These are phyloP conservation scores for Cryptosporidium sp. DNA, from an alignment of 169 alveolate genomes.

Conservation along the genomic window DNA sequence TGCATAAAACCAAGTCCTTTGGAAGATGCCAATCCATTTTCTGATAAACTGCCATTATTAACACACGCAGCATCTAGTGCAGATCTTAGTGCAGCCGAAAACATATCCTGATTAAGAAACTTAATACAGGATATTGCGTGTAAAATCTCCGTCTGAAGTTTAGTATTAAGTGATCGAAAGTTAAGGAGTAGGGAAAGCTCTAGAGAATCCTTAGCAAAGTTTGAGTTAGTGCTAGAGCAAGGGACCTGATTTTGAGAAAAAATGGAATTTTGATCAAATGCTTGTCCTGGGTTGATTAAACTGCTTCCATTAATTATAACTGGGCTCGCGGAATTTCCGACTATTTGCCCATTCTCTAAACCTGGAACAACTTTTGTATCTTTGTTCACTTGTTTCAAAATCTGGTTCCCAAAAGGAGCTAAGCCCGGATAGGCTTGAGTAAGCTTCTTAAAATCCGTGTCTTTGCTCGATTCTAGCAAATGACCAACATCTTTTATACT, in stretches of 20 bases:
- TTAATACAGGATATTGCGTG: conserved; percentile 39
- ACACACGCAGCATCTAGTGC: conserved; percentile 18
- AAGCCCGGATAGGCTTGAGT: background rate
- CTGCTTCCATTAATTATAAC: background rate
- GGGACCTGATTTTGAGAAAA: conserved; percentile 1
- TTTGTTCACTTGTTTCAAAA: conserved; percentile 3
- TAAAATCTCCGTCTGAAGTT: conserved; percentile 21
- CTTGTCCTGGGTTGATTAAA: background rate
- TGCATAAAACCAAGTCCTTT: background rate
- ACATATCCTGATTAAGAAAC: conserved; percentile 39
- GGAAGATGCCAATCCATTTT: background rate
- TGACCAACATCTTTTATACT: background rate
- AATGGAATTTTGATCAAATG: background rate
- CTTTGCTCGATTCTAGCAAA: background rate
- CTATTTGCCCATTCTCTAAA: background rate
- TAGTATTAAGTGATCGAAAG: conserved; percentile 34
- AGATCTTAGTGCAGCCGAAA: conserved; percentile 28
- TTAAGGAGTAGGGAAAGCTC: conserved; percentile 19
- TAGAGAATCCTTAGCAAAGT: conserved; percentile 38
- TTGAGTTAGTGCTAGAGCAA: background rate
- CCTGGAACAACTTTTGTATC: background rate
- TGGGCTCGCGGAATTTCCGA: background rate
- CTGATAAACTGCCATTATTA: conserved; percentile 12
- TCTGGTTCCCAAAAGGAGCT: background rate
- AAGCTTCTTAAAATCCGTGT: background rate